Percentiles rank a stretch among this genome's conserved stretches.
phyloP scores from a whole-genome alignment of 345 rosid genomes.

The Brassica rapa region DNA sequence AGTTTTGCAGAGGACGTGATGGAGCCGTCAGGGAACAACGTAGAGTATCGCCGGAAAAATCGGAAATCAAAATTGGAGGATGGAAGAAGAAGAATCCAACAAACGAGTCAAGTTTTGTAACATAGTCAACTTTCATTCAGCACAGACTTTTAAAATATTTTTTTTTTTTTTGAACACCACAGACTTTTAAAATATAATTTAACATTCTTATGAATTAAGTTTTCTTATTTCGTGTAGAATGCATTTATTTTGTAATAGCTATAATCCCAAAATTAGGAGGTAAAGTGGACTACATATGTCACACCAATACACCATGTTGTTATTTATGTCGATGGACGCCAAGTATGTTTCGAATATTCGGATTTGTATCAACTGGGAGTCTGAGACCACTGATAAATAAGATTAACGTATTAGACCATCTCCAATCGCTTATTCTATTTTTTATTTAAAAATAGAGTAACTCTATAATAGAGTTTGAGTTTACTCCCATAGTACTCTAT shows the following conservation, averaged over 20 bases:
- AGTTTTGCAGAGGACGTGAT: constrained; percentile 70
- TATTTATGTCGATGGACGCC: not conserved
- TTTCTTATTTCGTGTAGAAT: not conserved
- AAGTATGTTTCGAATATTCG: not conserved
- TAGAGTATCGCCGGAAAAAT: constrained; percentile 49
- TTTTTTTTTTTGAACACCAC: no score
- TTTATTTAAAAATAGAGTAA: no score
- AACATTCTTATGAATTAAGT: not conserved
- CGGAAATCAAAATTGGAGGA: constrained; percentile 6
- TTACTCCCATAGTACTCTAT: no score
- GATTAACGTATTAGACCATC: not conserved
- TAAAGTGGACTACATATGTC: not conserved
- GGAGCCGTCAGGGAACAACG: constrained; percentile 60
- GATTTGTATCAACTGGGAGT: not conserved
- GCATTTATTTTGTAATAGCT: not conserved
- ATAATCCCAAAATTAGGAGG: not conserved
- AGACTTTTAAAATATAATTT: not conserved
- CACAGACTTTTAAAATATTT: not conserved
- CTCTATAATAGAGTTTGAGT: no score
- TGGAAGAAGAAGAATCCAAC: not conserved
- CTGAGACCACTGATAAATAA: not conserved
- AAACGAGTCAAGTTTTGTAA: constrained; percentile 21
- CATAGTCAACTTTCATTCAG: constrained; percentile 5
- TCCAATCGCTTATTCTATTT: no score
- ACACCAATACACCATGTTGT: not conserved